Base-by-base conservation (phyloP, 768 basidiomycete species). In the Crassisporium funariophilum region DNA sequence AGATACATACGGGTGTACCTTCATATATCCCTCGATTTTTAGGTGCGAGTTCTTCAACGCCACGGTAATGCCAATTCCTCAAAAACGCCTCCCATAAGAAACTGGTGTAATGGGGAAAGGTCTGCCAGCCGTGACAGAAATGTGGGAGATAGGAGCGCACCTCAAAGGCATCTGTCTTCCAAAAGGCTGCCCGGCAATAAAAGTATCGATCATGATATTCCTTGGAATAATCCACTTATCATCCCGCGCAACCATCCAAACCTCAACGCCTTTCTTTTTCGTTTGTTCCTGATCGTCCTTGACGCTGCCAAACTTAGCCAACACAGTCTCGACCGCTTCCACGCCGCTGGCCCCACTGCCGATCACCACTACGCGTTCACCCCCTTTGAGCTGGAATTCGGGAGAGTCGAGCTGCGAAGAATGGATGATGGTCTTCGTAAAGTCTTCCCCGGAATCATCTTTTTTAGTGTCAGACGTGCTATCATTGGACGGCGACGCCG, bases 91-190 rank as follows among this genome's bases (percentile, higher is more conserved):
- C 77, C 72, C 73, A 76, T 3, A 79, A 24, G 53, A 77, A 73
- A 55, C 75, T 77, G 47, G 1, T 5, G 17, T 23, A 13, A 35
- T 4, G 37, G 27, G 6, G 22, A 47, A 41, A 25, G 9, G 7
- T 10, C 21, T 8, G 38, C 45, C 2, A 27, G 19, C 27, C 29
- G 10, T 24, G 10, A 31, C 3, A 11, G 5, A 22, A 22, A 25
- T 8, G 13, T 4, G 31, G 5, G 29, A 20, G 11, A 52, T 56
- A 21, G 22, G 20, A 40, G n/a, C 46, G 22, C 22, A 74, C 71
- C 74, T 76, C 22, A 77, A 57, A 6, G 76, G 75, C 72, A 78
- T 79, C 55, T 81, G 66, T 5, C 73, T 63, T 4, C 78, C 79
- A 52, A 79, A 79, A 0, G 78, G 78, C 54, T 80, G 78, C 21